Conservation (phyloP, 2,329 filamentous ascomycete species). For the Fusarium concolor region DNA sequence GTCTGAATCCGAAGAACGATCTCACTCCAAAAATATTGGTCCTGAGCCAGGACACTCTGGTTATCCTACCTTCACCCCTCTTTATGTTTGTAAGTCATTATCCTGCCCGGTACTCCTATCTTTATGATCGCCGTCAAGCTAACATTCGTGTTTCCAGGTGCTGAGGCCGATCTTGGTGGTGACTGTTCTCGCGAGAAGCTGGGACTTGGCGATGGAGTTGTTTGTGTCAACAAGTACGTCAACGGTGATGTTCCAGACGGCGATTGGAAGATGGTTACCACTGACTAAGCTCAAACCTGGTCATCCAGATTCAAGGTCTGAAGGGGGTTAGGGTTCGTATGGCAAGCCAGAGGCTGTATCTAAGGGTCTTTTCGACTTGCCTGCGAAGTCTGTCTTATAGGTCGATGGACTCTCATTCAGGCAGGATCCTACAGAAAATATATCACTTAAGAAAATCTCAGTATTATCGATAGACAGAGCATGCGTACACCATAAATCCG, state of each 20-base stretch:
- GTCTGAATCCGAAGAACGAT: conserved; percentile 8
- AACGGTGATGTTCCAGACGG: conserved; percentile 12
- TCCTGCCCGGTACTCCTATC: too few species aligned
- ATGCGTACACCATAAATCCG: too few species aligned
- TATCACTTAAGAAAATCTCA: neutral
- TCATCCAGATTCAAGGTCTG: neutral
- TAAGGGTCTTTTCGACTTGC: neutral
- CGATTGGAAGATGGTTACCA: conserved; percentile 15
- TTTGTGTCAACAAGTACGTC: conserved; percentile 19
- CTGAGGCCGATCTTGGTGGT: neutral
- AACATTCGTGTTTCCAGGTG: neutral
- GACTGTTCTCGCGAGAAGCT: conserved; percentile 3
- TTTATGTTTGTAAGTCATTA: conserved; percentile 12
- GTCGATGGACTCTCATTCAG: neutral
- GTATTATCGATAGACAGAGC: neutral
- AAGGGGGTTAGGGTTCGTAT: too few species aligned
- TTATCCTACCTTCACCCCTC: conserved; percentile 22
- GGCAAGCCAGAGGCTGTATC: neutral
- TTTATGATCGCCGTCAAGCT: too few species aligned
- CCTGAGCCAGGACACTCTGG: conserved; percentile 17
- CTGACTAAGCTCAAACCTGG: neutral
- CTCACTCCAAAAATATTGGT: conserved; percentile 1
- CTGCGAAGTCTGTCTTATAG: neutral
- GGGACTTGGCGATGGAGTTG: conserved; percentile 3
- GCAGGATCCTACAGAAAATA: neutral